Conservation (phyloP, 2,329 filamentous ascomycete species). For the Elsinoe arachidis region DNA sequence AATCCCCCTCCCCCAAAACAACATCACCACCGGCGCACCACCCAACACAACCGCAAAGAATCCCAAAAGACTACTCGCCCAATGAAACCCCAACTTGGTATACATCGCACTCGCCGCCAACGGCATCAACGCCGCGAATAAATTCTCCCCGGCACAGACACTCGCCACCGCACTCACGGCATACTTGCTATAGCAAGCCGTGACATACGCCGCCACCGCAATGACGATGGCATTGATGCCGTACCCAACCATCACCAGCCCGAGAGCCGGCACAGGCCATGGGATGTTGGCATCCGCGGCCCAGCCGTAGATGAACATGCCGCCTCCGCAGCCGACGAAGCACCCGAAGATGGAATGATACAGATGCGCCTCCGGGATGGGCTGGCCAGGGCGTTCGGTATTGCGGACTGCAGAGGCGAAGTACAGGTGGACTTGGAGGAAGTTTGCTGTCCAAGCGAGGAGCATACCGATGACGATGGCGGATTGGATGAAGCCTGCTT, state of each 20-base stretch:
- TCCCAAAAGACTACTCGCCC: slow-evolving; percentile 41
- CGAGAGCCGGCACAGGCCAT: slow-evolving; percentile 42
- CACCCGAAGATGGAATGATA: slow-evolving; percentile 37
- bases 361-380: slow-evolving; percentile 39
- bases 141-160: slow-evolving; percentile 42
- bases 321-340: slow-evolving; percentile 39
- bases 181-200: slow-evolving; percentile 43
- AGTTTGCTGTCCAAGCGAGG: slow-evolving; percentile 32
- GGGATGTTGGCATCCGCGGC: slow-evolving; percentile 34
- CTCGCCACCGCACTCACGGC: slow-evolving; percentile 43
- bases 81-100: slow-evolving; percentile 38
- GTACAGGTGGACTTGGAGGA: slow-evolving; percentile 31
- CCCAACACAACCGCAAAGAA: slow-evolving; percentile 37
- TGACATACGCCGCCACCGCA: slow-evolving; percentile 41
- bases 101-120: slow-evolving; percentile 42
- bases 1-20: slow-evolving; percentile 27
- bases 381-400: slow-evolving; percentile 27
- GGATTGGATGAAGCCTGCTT: slow-evolving; percentile 38
- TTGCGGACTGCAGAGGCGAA: slow-evolving; percentile 34
- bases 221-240: slow-evolving; percentile 41
- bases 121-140: slow-evolving; percentile 41
- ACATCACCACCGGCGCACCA: slow-evolving; percentile 37
- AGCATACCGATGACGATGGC: slow-evolving; percentile 40
- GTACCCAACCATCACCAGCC: slow-evolving; percentile 41
- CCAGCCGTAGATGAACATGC: slow-evolving; percentile 47